A percentile compares a stretch with the other conserved stretches of the same genome.
Conservation (phyloP, 164 flowering plant genomes). For the Nelumbo lutea region DNA sequence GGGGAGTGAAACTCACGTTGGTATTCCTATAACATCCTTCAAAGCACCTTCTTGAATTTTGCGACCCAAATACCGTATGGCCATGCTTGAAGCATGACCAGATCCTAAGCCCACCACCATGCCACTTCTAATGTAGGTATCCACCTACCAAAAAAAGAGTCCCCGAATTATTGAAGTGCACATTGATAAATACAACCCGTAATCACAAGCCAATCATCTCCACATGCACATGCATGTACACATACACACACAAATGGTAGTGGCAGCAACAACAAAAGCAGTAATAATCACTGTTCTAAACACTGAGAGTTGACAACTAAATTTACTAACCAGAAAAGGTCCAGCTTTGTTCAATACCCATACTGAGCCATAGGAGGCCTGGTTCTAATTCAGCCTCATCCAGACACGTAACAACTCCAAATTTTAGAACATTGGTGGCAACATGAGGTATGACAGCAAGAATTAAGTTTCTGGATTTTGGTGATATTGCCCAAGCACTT, state of each 20-base stretch:
- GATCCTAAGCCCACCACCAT: constrained; percentile 67
- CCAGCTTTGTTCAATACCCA: no score
- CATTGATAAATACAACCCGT: background rate
- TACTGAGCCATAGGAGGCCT: no score
- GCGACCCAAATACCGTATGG: constrained; percentile 54
- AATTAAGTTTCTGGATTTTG: no score
- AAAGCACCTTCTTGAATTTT: constrained; percentile 48
- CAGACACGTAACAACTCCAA: no score
- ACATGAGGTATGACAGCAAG: no score
- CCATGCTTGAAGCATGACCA: constrained; percentile 55
- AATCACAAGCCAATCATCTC: background rate
- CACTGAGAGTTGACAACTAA: no score
- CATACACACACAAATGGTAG: background rate
- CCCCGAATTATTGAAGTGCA: background rate
- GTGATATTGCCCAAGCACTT: no score
- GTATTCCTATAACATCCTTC: constrained; percentile 52
- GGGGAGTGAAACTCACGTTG: constrained; percentile 38
- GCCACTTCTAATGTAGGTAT: constrained; percentile 49
- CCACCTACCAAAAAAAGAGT: constrained; percentile 29
- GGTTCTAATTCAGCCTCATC: no score
- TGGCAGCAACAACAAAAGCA: no score
- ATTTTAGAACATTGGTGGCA: no score
- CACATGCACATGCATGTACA: background rate
- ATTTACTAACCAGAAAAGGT: no score
- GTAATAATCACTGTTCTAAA: no score